Evolutionary conservation across 2,329 filamentous ascomycete species (phyloP), one percentile per base, ranked within the genome.

Genomic region (Venturia carpophila): DNA sequence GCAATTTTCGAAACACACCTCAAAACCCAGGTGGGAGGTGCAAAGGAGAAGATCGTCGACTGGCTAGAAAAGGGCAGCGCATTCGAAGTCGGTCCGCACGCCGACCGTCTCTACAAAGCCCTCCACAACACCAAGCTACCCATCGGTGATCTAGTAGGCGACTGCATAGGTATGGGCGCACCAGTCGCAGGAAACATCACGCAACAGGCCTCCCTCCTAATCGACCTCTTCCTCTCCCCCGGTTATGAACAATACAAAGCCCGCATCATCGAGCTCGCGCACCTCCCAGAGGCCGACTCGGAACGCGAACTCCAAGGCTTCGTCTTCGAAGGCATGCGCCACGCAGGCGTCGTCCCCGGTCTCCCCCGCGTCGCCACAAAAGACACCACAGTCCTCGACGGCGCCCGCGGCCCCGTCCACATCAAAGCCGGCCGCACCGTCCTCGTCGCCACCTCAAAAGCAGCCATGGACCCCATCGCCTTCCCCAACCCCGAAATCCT

Each of bases 321-420:
- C 71, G 80, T 83, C 2, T 82, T 77, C 67, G 82, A 84, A 70
- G 82, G 81, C 52, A 83, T 83, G 79, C 78, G 81, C 13, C 81
- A 82, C 69, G 78, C 79, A 6, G 79, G 80, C 21, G 78, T 80
- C 1, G 77, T 82, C 1, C 80, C 80, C 0, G 81, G 80, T n/a
- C 72, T 83, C 0, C 78, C 80, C n/a, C 80, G 80, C 64, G 74
- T 82, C 13, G 80, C 80, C 3, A 75, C 77, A 19, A 74, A 68
- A 62, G 72, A 75, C 45, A 67, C 2, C 75, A 82, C 41, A 83
- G 84, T 69, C 75, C 79, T 64, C 69, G 81, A 83, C 69, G 81
- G 81, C 61, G 73, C 70, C 2, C 78, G 79, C 19, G 81, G 81
- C 13, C 75, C 78, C 5, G 70, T 83, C 17, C 69, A 73, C 56